A percentile compares a stretch with the other conserved stretches of the same genome.
phyloP scores from a whole-genome alignment of 345 rosid species.

The Schrenkiella parvula region DNA sequence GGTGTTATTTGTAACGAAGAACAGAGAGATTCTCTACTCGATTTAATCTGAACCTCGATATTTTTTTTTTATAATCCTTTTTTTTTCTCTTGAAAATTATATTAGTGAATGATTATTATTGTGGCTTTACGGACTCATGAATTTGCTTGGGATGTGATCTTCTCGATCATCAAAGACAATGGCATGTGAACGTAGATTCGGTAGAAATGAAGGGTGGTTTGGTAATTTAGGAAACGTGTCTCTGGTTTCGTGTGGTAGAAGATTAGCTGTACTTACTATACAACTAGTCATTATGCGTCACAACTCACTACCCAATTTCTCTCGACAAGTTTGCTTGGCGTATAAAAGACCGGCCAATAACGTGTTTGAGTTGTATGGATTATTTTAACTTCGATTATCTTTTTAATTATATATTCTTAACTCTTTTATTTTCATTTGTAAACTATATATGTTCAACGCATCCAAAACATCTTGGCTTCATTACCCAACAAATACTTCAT shows the following conservation, averaged over 20 bases:
- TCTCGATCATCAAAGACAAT: neutral
- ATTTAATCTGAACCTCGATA: slow-evolving; percentile 13
- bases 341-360: neutral
- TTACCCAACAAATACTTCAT: neutral
- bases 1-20: slow-evolving; percentile 22
- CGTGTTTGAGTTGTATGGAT: slow-evolving; percentile 14
- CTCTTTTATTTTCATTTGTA: too few relatives aligned
- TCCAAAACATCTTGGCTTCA: neutral
- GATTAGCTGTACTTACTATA: slow-evolving; percentile 16
- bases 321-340: slow-evolving; percentile 22
- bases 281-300: slow-evolving; percentile 18
- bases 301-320: slow-evolving; percentile 12
- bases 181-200: slow-evolving; percentile 18
- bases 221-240: slow-evolving; percentile 6
- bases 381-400: neutral
- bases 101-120: slow-evolving; percentile 30
- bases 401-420: neutral
- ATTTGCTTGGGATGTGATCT: slow-evolving; percentile 17
- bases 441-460: neutral
- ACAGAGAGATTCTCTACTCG: slow-evolving; percentile 17
- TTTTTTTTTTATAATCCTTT: neutral
- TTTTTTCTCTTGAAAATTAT: slow-evolving; percentile 4
- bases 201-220: slow-evolving; percentile 13
- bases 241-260: slow-evolving; percentile 28
- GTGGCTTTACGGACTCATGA: slow-evolving; percentile 22